phyloP scores from a whole-genome alignment of 164 flowering plant species.

The Stephania cephalantha region DNA sequence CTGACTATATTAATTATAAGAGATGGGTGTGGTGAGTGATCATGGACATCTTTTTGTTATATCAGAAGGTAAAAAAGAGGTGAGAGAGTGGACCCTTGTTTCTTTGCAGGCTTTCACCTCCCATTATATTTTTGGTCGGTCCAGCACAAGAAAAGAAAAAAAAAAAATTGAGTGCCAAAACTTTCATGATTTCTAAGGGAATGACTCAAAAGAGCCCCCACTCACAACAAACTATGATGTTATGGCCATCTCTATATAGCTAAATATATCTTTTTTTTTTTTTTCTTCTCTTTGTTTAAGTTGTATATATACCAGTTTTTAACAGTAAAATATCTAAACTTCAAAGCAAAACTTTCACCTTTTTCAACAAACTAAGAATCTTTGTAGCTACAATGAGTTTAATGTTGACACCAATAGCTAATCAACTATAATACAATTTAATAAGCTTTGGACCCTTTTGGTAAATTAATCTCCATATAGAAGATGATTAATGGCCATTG shows the following conservation, averaged over 20 bases:
- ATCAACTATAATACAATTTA: no score
- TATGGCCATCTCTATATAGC: neutral
- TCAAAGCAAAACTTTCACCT: neutral
- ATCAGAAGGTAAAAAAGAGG: neutral
- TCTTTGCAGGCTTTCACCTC: constrained; percentile 2
- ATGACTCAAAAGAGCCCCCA: constrained; percentile 10
- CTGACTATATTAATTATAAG: neutral
- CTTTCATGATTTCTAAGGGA: constrained; percentile 24
- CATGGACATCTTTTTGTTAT: constrained; percentile 1
- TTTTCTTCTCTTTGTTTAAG: neutral
- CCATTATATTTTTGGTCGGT: constrained; percentile 6
- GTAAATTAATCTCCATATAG: no score
- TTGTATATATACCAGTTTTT: neutral
- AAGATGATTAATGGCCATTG: neutral
- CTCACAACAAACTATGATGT: constrained; percentile 17
- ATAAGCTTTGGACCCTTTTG: neutral
- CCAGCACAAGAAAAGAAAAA: neutral
- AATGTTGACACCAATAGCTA: neutral
- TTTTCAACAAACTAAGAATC: neutral
- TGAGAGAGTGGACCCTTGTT: constrained; percentile 6
- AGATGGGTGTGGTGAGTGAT: neutral
- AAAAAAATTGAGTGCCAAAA: constrained; percentile 3
- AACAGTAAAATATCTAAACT: constrained; percentile 1
- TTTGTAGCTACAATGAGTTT: no score
- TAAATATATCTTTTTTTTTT: neutral